phyloP scores from a whole-genome alignment of 2,329 filamentous ascomycete genomes.

The Aspergillus versicolor region DNA sequence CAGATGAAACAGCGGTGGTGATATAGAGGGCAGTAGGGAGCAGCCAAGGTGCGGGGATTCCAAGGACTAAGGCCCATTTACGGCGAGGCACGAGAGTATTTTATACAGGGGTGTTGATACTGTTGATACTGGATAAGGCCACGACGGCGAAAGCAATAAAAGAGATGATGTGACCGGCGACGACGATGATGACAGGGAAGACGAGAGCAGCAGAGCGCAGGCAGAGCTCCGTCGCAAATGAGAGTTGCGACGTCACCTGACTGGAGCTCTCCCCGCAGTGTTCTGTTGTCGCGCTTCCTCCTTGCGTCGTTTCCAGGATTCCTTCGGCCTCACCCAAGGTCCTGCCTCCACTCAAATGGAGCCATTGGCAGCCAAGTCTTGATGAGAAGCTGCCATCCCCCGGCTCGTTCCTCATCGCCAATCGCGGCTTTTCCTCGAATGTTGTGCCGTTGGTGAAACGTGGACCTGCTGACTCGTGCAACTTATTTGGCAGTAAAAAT shows the following conservation, averaged over 20 bases:
- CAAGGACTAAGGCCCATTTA: neutral
- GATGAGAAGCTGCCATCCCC: neutral
- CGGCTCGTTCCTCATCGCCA: neutral
- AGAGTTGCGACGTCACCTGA: conserved; percentile 17
- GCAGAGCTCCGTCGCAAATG: neutral
- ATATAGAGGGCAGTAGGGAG: neutral
- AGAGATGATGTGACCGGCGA: neutral
- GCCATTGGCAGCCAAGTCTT: neutral
- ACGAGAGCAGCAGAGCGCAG: neutral
- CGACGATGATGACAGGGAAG: neutral
- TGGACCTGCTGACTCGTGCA: neutral
- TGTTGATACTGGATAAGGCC: neutral
- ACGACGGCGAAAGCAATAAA: neutral
- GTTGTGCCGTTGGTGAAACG: neutral
- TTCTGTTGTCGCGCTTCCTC: neutral
- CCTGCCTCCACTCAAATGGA: neutral
- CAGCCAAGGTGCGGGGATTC: conserved; percentile 1
- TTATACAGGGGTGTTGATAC: neutral
- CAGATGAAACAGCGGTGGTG: neutral
- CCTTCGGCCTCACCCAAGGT: neutral
- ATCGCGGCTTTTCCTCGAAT: neutral
- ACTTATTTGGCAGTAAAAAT: neutral
- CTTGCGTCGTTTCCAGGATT: neutral
- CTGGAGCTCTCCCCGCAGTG: conserved; percentile 23
- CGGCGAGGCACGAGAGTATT: neutral